Evolutionary conservation across 2,329 filamentous ascomycete genomes (phyloP).

Genomic region (Tolypocladium amazonense): DNA sequence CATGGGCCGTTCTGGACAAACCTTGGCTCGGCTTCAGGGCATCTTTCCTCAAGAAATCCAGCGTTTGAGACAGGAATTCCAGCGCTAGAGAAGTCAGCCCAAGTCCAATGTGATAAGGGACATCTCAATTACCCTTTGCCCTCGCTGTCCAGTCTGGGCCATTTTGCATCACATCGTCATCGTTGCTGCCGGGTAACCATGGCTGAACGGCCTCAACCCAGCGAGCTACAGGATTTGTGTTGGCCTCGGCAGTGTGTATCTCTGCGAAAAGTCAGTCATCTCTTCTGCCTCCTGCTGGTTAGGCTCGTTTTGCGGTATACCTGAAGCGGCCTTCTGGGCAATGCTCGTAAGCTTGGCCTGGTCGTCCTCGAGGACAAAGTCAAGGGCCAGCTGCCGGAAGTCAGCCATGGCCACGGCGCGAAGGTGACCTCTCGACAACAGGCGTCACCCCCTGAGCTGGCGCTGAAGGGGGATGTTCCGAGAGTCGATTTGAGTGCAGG

Average conservation of each 20-base stretch:
- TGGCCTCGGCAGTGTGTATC: slow-evolving; percentile 32
- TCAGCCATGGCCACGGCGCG: slow-evolving; percentile 28
- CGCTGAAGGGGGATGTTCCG: neutral
- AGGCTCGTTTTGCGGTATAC: slow-evolving; percentile 10
- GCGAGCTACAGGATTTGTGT: slow-evolving; percentile 36
- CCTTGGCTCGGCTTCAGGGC: slow-evolving; percentile 40
- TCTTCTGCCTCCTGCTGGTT: too few relatives aligned
- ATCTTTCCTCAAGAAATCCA: slow-evolving; percentile 34
- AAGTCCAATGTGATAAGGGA: neutral
- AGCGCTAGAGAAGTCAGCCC: slow-evolving; percentile 27
- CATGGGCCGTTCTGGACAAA: slow-evolving; percentile 10
- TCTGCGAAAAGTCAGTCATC: slow-evolving; percentile 18
- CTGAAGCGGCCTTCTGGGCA: slow-evolving; percentile 33
- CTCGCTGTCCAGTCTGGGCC: slow-evolving; percentile 41
- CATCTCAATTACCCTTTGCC: slow-evolving; percentile 31
- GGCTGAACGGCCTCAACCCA: slow-evolving; percentile 45
- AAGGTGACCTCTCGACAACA: neutral
- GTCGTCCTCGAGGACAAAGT: slow-evolving; percentile 43
- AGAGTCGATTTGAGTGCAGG: neutral
- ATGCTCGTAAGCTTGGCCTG: slow-evolving; percentile 27
- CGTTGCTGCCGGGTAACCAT: slow-evolving; percentile 38
- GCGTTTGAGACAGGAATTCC: slow-evolving; percentile 44
- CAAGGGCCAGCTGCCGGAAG: slow-evolving; percentile 40
- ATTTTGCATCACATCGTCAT: slow-evolving; percentile 24
- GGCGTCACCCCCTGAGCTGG: neutral